Evolutionary conservation across 2,329 filamentous ascomycete species (phyloP).

Genomic region (Xylaria sp.): DNA sequence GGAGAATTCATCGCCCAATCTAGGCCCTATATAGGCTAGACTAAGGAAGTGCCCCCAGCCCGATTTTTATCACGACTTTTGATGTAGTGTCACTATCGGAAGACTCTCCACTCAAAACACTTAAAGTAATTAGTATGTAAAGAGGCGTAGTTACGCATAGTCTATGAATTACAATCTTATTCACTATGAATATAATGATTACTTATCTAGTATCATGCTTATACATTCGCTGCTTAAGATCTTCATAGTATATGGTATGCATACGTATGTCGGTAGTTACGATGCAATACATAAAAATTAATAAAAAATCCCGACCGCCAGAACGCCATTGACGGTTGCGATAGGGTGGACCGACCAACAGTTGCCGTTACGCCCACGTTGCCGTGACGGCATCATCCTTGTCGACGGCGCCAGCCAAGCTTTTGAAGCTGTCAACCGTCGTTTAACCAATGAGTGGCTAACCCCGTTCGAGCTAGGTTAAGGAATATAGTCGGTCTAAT

Average conservation of each 20-base stretch:
- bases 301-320: neutral
- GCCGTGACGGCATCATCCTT: constrained; percentile 23
- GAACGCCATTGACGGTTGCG: neutral
- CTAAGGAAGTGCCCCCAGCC: neutral
- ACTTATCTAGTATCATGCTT: too few species aligned
- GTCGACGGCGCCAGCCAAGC: constrained; percentile 8
- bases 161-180: too few species aligned
- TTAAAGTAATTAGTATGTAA: too few species aligned
- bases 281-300: neutral
- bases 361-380: constrained; percentile 20
- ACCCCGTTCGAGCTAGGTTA: neutral
- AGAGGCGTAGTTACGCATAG: too few species aligned
- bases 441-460: neutral
- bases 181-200: too few species aligned
- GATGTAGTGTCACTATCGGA: neutral
- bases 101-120: neutral
- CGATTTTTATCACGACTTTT: neutral
- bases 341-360: constrained; percentile 1
- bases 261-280: too few species aligned
- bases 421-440: constrained; percentile 1
- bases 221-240: too few species aligned
- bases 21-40: constrained; percentile 17
- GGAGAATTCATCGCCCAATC: constrained; percentile 4
- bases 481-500: neutral
- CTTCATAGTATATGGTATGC: too few species aligned